Evolutionary conservation across 441 rosid genomes (phyloP).

Genomic region (Populus hybrid): DNA sequence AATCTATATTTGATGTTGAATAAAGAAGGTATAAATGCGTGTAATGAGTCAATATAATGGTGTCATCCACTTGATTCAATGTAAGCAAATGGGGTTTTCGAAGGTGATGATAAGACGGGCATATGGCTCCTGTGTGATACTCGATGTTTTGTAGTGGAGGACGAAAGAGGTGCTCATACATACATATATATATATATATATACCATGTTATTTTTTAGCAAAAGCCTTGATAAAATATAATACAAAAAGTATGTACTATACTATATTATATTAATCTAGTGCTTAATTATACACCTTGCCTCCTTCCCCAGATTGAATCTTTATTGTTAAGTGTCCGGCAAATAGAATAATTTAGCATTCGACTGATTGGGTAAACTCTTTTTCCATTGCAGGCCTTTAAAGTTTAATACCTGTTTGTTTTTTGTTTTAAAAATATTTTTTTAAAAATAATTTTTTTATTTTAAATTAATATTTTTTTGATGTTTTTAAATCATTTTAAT

Average conservation of each 20-base stretch:
- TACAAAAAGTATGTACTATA: not conserved
- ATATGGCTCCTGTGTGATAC: not conserved
- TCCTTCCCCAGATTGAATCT: not conserved
- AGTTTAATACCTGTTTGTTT: too few relatives aligned
- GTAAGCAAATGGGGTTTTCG: not conserved
- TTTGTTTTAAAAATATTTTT: too few relatives aligned
- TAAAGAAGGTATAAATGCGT: not conserved
- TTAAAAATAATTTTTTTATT: too few relatives aligned
- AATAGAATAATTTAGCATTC: not conserved
- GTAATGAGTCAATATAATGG: not conserved
- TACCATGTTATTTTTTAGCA: not conserved
- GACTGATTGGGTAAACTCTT: not conserved
- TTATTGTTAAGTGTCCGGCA: not conserved
- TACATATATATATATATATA: too few relatives aligned
- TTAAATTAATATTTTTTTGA: too few relatives aligned
- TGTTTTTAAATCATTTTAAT: too few relatives aligned
- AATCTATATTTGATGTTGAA: not conserved
- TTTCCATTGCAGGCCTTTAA: too few relatives aligned
- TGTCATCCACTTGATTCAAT: not conserved
- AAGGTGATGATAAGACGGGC: slow-evolving; percentile 1
- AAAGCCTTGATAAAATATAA: not conserved
- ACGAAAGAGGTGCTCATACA: too few relatives aligned
- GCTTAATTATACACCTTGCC: slow-evolving; percentile 6
- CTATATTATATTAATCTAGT: not conserved
- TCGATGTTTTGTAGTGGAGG: not conserved